Base-by-base conservation (phyloP, 2,329 filamentous ascomycete genomes). In the Rutstroemia sp. region DNA sequence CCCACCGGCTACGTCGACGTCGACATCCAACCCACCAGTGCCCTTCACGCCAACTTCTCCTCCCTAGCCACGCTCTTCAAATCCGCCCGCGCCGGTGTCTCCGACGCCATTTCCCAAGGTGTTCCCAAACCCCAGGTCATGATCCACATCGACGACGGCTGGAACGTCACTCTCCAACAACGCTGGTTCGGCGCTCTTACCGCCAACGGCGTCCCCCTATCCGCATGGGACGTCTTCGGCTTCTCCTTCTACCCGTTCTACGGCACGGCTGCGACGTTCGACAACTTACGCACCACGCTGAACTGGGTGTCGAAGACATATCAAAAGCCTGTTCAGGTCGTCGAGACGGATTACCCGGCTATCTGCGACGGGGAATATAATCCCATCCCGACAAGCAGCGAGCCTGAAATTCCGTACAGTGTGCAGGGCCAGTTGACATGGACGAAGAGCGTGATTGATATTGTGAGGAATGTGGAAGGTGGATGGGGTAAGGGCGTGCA, bases 161-260 rank as follows among this genome's bases (percentile, higher is more conserved):
- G 85, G 84, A 79, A 86, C 61, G 83, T 81, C 77, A 75, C 72
- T 2, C 77, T 80, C 3, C 85, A 89, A 67, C 73, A 85, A 59
- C 59, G 65, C 7, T 84, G 77, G 74, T 88, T 81, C 70, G 88
- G 87, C 68, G 77, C 78, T n/a, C 73, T 74, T 3, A 76, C 84
- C 0, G 73, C 84, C 0, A 75, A 70, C n/a, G 72, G 73, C 14
- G 81, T 79, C 2, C 72, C 73, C 1, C 72, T 82, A 2, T 71
- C 72, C 7, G 83, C 86, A 59, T 88, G 84, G 59, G 86, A 90
- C 67, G 77, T 85, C 60, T 86, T 88, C 71, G 86, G 85, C 9
- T 80, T 90, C 1, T 84, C 79, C 0, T 90, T 83, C 70, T 90
- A 90, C 65, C 87, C 86, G 1, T 89, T 88, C 70, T 89, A 86